Evolutionary conservation across 176 grass and related monocot species (phyloP).

Genomic region (Dendrocalamus sinicus): DNA sequence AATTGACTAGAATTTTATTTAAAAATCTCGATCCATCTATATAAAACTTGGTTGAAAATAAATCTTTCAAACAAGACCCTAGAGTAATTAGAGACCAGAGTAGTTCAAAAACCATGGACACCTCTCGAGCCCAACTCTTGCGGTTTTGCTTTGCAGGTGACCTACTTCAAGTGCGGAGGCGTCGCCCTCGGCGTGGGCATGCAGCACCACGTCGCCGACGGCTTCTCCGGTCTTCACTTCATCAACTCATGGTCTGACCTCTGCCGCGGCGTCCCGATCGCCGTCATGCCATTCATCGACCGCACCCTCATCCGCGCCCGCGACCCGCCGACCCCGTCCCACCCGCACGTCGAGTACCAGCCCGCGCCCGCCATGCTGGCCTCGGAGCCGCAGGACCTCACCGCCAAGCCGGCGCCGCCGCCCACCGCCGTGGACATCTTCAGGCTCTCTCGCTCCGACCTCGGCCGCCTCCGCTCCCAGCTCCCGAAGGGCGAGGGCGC

Average conservation of each 20-base stretch:
- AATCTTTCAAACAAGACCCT: too few species aligned
- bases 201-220: slow-evolving; percentile 95
- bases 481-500: slow-evolving; percentile 40
- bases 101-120: neutral
- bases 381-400: slow-evolving; percentile 38
- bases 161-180: slow-evolving; percentile 88
- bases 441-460: slow-evolving; percentile 54
- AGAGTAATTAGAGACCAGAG: neutral
- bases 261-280: slow-evolving; percentile 62
- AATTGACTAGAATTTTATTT: too few species aligned
- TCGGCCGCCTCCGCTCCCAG: slow-evolving; percentile 53
- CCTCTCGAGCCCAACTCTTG: neutral
- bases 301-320: slow-evolving; percentile 76
- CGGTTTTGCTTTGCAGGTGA: slow-evolving; percentile 66
- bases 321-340: slow-evolving; percentile 59
- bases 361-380: slow-evolving; percentile 71
- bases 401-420: slow-evolving; percentile 40
- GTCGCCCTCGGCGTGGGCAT: slow-evolving; percentile 82
- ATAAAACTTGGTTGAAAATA: too few species aligned
- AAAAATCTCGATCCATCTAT: too few species aligned
- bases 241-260: slow-evolving; percentile 95
- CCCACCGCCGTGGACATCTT: slow-evolving; percentile 77
- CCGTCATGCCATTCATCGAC: slow-evolving; percentile 76
- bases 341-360: slow-evolving; percentile 88
- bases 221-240: slow-evolving; percentile 88